Conservation (phyloP, 179 eudicot genomes). For the Spinacia oleracea region DNA sequence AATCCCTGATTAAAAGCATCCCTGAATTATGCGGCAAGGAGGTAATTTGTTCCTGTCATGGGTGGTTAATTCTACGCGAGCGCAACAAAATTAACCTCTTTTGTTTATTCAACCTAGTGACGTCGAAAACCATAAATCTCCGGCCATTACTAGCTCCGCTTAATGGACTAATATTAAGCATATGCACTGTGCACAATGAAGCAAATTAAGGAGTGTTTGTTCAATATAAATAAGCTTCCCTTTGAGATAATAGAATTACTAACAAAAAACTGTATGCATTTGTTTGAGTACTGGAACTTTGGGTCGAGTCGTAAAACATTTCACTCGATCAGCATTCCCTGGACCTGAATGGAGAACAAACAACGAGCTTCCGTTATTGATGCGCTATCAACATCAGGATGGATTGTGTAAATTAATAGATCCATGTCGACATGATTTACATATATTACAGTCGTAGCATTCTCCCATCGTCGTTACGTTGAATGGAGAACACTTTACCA, state of each 20-base stretch:
- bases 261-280: constrained; percentile 17
- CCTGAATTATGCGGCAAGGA: too few species aligned
- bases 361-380: constrained; percentile 5
- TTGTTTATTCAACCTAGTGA: too few species aligned
- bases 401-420: constrained; percentile 11
- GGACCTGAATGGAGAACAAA: neutral
- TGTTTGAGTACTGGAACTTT: constrained; percentile 23
- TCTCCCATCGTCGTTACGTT: neutral
- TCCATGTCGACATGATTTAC: neutral
- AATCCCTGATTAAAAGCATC: too few species aligned
- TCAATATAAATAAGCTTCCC: neutral
- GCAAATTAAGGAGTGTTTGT: too few species aligned
- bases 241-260: constrained; percentile 5
- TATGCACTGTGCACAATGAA: too few species aligned
- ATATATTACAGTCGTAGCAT: neutral
- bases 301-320: neutral
- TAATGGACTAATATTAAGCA: too few species aligned
- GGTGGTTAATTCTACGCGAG: too few species aligned
- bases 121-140: too few species aligned
- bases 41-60: too few species aligned
- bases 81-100: too few species aligned
- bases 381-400: neutral
- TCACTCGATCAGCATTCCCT: neutral
- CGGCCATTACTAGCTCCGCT: too few species aligned
- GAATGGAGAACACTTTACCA: neutral